A percentile compares a stretch with the other conserved stretches of the same genome.
phyloP scores from a whole-genome alignment of 83 land plant species.

The Diphasiastrum complanatum region DNA sequence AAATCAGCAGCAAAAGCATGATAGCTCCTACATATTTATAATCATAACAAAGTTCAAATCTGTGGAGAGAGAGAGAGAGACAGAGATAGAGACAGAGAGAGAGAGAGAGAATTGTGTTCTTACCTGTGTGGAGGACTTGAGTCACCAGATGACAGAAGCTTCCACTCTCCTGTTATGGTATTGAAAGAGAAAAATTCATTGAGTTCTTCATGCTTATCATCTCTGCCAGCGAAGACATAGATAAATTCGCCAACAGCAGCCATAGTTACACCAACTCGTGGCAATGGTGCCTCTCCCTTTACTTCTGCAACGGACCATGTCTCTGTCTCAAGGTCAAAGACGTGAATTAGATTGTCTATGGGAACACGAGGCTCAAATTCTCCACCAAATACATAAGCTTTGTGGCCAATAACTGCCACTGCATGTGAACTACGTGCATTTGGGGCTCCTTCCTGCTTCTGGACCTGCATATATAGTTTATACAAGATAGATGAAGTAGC shows the following conservation, averaged over 20 bases:
- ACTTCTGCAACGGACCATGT: slow-evolving; percentile 59
- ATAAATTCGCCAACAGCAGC: slow-evolving; percentile 47
- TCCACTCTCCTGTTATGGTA: slow-evolving; percentile 53
- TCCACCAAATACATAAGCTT: slow-evolving; percentile 84
- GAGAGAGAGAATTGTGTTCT: too few relatives aligned
- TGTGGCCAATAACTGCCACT: slow-evolving; percentile 57
- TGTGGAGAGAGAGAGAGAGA: too few relatives aligned
- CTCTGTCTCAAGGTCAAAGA: slow-evolving; percentile 50
- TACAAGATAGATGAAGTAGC: too few relatives aligned
- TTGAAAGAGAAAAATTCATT: slow-evolving; percentile 71
- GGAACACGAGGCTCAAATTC: slow-evolving; percentile 84
- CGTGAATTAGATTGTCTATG: slow-evolving; percentile 64
- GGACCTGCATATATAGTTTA: too few relatives aligned
- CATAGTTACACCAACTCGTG: slow-evolving; percentile 90
- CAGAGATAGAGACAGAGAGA: too few relatives aligned
- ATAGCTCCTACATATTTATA: slow-evolving; percentile 52
- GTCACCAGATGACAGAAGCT: slow-evolving; percentile 47
- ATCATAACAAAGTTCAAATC: neutral
- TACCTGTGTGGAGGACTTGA: slow-evolving; percentile 58
- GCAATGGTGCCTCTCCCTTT: slow-evolving; percentile 70
- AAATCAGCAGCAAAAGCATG: slow-evolving; percentile 72
- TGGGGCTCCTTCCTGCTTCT: slow-evolving; percentile 36
- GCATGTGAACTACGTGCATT: slow-evolving; percentile 89
- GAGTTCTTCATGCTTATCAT: slow-evolving; percentile 60
- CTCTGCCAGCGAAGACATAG: slow-evolving; percentile 86